These are phyloP conservation scores for Syncephalastrum contaminatum DNA, from an alignment of 371 early-diverging fungal genomes.

Conservation along the genomic window DNA sequence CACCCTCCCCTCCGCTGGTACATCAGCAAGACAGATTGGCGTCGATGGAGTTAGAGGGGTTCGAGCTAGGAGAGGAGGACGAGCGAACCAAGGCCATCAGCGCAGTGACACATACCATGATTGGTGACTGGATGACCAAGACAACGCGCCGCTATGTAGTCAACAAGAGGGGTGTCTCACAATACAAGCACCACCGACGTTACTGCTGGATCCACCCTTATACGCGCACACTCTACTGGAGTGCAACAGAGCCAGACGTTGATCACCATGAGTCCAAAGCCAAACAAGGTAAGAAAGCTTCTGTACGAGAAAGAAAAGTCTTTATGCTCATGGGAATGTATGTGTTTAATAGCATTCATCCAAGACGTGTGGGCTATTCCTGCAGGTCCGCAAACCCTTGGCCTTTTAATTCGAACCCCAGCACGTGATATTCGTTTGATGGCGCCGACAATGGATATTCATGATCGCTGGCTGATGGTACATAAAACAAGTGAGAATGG, in stretches of 20 bases:
- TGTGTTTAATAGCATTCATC: constrained; percentile 48
- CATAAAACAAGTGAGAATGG: not conserved
- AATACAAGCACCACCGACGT: constrained; percentile 64
- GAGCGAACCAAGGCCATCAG: constrained; percentile 25
- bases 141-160: constrained; percentile 64
- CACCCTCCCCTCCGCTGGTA: too few relatives aligned
- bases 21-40: too few relatives aligned
- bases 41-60: too few relatives aligned
- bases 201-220: constrained; percentile 90
- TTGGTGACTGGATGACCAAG: constrained; percentile 79
- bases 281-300: constrained; percentile 51
- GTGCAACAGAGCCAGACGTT: constrained; percentile 63
- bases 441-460: constrained; percentile 63
- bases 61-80: too few relatives aligned
- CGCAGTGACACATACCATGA: constrained; percentile 79
- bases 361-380: constrained; percentile 56
- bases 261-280: constrained; percentile 52
- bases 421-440: constrained; percentile 70
- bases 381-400: constrained; percentile 41
- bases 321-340: not conserved
- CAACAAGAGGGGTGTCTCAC: constrained; percentile 47
- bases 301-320: not conserved
- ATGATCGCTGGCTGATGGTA: constrained; percentile 66
- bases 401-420: constrained; percentile 65
- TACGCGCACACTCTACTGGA: constrained; percentile 79